These are phyloP conservation scores for Sanguinoderma infundibulare DNA, from an alignment of 1,284 basidiomycete genomes.

Conservation along the genomic window DNA sequence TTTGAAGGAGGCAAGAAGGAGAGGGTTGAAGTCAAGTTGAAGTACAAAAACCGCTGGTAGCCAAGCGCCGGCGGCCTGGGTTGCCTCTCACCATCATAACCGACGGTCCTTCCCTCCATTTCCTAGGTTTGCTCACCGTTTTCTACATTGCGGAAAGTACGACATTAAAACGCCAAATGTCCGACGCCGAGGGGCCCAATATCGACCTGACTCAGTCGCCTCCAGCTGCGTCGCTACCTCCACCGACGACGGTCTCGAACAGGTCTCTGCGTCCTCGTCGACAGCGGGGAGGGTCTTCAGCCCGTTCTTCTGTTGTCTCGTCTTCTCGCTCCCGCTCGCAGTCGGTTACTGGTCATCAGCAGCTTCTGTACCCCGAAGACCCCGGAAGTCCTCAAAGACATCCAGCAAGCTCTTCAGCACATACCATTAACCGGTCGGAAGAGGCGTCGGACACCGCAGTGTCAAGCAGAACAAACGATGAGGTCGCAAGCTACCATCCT, in stretches of 20 bases:
- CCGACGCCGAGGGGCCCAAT: background rate
- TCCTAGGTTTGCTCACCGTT: background rate
- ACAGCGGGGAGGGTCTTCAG: background rate
- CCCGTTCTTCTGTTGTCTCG: constrained; percentile 12
- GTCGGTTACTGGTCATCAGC: constrained; percentile 4
- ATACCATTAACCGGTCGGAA: background rate
- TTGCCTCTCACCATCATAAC: too few species aligned
- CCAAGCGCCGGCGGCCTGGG: too few species aligned
- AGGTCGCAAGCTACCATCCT: too few species aligned
- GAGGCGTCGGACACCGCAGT: background rate
- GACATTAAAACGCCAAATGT: background rate
- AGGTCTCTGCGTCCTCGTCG: constrained; percentile 24
- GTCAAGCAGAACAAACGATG: background rate
- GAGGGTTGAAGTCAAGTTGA: too few species aligned
- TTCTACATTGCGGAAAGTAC: background rate
- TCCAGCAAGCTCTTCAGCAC: background rate
- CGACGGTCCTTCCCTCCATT: background rate
- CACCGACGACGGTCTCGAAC: constrained; percentile 24
- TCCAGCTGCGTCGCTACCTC: constrained; percentile 15
- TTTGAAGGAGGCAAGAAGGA: too few species aligned
- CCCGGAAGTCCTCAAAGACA: background rate
- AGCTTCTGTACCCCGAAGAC: background rate
- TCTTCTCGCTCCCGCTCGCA: constrained; percentile 18
- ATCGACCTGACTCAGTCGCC: constrained; percentile 1
- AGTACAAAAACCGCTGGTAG: too few species aligned